phyloP scores from a whole-genome alignment of 2,329 filamentous ascomycete genomes.

The Raffaelea albimanens region DNA sequence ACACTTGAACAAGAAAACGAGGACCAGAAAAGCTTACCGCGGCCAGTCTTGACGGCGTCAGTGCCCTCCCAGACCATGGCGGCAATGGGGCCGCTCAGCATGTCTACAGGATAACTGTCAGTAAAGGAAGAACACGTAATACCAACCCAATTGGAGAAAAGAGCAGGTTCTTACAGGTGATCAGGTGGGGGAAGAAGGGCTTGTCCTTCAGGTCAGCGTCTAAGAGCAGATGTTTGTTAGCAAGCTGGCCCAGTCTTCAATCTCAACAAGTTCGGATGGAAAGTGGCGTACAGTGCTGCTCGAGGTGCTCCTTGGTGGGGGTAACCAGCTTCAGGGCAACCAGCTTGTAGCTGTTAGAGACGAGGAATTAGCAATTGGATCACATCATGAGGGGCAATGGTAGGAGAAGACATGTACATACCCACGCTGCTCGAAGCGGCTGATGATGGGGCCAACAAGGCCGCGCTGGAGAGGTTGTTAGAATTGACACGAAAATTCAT shows the following conservation, averaged over 20 bases:
- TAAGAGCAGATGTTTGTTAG: conserved; percentile 18
- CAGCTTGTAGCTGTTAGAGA: conserved; percentile 98
- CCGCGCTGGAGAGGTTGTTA: conserved; percentile 57
- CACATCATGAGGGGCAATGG: background rate
- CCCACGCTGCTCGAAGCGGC: conserved; percentile 95
- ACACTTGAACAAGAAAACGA: background rate
- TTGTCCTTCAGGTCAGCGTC: conserved; percentile 84
- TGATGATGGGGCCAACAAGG: conserved; percentile 95
- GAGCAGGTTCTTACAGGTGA: conserved; percentile 68
- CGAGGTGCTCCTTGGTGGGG: conserved; percentile 88
- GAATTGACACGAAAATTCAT: background rate
- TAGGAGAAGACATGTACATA: conserved; percentile 33
- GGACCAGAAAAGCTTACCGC: conserved; percentile 50
- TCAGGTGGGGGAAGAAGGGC: conserved; percentile 93
- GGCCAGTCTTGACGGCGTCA: conserved; percentile 98
- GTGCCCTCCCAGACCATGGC: conserved; percentile 99
- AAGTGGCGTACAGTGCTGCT: conserved; percentile 71
- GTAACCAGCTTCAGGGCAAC: conserved; percentile 91
- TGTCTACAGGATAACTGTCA: conserved; percentile 55
- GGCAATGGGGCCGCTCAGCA: conserved; percentile 91
- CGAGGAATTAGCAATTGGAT: too few relatives aligned
- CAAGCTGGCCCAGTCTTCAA: conserved; percentile 12
- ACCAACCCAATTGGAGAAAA: background rate
- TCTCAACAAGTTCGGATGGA: background rate
- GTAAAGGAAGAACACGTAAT: background rate